Conservation (phyloP, 768 basidiomycete genomes). For the Mrakia gelida region DNA sequence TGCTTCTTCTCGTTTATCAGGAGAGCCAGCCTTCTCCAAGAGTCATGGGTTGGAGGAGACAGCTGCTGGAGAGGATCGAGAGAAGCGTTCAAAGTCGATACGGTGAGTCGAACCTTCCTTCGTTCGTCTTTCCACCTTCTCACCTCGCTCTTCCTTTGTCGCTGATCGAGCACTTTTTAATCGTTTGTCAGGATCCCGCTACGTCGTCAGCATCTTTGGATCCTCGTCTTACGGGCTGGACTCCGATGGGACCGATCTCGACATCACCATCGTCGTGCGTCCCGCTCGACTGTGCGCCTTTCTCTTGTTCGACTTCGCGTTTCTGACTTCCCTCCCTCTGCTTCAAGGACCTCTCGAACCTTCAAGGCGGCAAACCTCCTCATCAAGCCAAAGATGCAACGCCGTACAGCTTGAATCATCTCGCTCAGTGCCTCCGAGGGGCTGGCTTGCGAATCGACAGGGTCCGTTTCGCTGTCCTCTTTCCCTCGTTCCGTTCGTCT, state of each 20-base stretch:
- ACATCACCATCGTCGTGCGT: neutral
- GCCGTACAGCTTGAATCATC: no score
- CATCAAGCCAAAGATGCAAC: no score
- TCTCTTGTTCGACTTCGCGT: neutral
- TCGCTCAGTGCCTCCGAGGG: no score
- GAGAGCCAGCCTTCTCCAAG: neutral
- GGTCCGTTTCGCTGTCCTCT: neutral
- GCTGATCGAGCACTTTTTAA: neutral
- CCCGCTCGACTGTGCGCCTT: neutral
- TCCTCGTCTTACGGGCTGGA: neutral
- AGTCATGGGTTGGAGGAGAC: neutral
- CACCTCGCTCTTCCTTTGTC: neutral
- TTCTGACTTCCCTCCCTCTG: neutral
- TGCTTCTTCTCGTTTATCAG: neutral
- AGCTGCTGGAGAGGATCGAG: neutral
- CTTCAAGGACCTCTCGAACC: neutral
- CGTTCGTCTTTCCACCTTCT: neutral
- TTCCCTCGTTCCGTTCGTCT: neutral
- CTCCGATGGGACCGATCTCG: neutral
- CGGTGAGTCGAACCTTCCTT: neutral
- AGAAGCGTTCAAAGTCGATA: neutral
- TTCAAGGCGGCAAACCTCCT: no score
- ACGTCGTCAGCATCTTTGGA: neutral
- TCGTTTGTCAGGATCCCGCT: neutral
- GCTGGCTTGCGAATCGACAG: neutral